A percentile compares a stretch with the other conserved stretches of the same genome.
These are phyloP conservation scores for Urochloa ruziziensis DNA, from an alignment of 176 grass and related monocot species.

Conservation along the genomic window DNA sequence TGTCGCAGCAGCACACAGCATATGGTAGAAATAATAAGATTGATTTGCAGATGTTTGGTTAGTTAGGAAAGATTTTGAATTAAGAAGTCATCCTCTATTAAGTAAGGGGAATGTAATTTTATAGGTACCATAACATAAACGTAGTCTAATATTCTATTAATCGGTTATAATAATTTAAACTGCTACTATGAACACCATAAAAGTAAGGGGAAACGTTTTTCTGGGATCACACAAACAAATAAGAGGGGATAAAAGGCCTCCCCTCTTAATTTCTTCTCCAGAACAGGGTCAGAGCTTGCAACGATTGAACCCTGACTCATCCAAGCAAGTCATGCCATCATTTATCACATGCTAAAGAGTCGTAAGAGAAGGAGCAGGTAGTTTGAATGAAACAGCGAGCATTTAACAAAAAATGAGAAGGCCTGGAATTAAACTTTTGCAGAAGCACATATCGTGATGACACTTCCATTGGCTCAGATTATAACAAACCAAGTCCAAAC, in stretches of 20 bases:
- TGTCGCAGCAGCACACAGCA: not conserved
- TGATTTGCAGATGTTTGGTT: not conserved
- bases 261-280: not conserved
- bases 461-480: conserved; percentile 1
- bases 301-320: not conserved
- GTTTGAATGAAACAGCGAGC: not conserved
- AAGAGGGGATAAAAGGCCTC: not conserved
- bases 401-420: conserved; percentile 15
- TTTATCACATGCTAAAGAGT: conserved; percentile 1
- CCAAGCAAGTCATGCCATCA: conserved; percentile 2
- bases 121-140: no score
- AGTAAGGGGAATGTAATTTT: no score
- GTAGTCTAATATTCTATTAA: not conserved
- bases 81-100: not conserved
- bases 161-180: not conserved
- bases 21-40: not conserved
- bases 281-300: not conserved
- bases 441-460: conserved; percentile 7
- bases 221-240: not conserved
- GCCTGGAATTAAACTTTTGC: not conserved
- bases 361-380: not conserved
- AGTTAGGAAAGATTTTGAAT: not conserved
- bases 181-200: not conserved
- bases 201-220: not conserved
- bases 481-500: conserved; percentile 2